Evolutionary conservation across 2,329 filamentous ascomycete genomes (phyloP).

Genomic region (Penicillium sp.): DNA sequence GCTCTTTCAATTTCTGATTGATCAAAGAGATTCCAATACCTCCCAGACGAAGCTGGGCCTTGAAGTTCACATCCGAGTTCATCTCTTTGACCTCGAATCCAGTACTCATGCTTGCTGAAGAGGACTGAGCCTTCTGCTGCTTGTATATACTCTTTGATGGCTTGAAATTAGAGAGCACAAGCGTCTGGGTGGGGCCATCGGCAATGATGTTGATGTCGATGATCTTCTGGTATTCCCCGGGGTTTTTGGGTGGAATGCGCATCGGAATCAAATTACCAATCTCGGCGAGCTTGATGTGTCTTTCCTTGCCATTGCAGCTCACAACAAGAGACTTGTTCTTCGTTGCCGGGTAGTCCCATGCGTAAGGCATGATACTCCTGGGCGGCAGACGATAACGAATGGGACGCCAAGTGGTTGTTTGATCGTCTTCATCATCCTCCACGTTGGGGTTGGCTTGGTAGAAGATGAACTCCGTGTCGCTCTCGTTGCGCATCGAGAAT

Average conservation of each 20-base stretch:
- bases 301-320: constrained; percentile 72
- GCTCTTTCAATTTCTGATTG: constrained; percentile 85
- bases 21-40: constrained; percentile 91
- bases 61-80: constrained; percentile 83
- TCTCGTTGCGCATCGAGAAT: constrained; percentile 98
- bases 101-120: constrained; percentile 59
- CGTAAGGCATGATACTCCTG: constrained; percentile 98
- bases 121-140: constrained; percentile 56
- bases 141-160: constrained; percentile 88
- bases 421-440: constrained; percentile 82
- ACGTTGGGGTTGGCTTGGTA: constrained; percentile 91
- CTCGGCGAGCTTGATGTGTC: constrained; percentile 91
- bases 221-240: constrained; percentile 70
- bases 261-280: constrained; percentile 95
- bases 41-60: constrained; percentile 80
- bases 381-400: constrained; percentile 89
- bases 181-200: constrained; percentile 89
- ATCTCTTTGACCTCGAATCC: constrained; percentile 94
- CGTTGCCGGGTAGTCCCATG: constrained; percentile 98
- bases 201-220: constrained; percentile 96
- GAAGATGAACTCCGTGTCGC: constrained; percentile 93
- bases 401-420: constrained; percentile 79
- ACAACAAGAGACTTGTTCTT: constrained; percentile 93
- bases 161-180: constrained; percentile 92
- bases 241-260: constrained; percentile 70